Percentiles rank a stretch among this genome's conserved stretches.
phyloP scores from a whole-genome alignment of 768 basidiomycete genomes.

The Tephrocybe sp. region DNA sequence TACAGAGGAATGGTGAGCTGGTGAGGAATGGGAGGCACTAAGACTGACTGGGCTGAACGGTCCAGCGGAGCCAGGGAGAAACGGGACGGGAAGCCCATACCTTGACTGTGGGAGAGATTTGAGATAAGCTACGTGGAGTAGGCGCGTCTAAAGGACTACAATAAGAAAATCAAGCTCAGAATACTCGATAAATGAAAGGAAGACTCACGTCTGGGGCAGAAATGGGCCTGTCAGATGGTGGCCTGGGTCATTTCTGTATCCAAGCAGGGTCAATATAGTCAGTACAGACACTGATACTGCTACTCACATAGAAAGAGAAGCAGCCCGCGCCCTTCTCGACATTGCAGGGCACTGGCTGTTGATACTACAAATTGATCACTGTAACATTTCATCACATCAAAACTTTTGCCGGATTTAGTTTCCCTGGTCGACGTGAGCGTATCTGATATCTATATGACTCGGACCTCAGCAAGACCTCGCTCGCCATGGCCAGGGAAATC shows the following conservation, averaged over 20 bases:
- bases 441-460: too few species aligned
- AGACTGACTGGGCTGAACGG: conserved; percentile 65
- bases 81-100: conserved; percentile 16
- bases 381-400: too few species aligned
- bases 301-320: too few species aligned
- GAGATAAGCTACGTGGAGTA: conserved; percentile 35
- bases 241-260: conserved; percentile 47
- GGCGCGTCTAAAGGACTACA: background rate
- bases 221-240: conserved; percentile 66
- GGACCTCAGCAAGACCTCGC: too few species aligned
- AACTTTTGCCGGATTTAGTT: too few species aligned
- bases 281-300: too few species aligned
- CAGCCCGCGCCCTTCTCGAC: too few species aligned
- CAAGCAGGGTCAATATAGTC: too few species aligned
- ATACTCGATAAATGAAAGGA: conserved; percentile 11
- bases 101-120: conserved; percentile 18
- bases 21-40: background rate
- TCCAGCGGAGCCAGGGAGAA: conserved; percentile 63
- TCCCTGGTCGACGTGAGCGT: too few species aligned
- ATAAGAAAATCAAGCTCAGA: conserved; percentile 16
- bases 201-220: conserved; percentile 60
- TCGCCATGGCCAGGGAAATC: too few species aligned
- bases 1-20: conserved; percentile 19
- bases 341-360: too few species aligned
- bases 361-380: too few species aligned